Evolutionary conservation across 2,329 filamentous ascomycete genomes (phyloP).

Genomic region (Colletotrichum navitas): DNA sequence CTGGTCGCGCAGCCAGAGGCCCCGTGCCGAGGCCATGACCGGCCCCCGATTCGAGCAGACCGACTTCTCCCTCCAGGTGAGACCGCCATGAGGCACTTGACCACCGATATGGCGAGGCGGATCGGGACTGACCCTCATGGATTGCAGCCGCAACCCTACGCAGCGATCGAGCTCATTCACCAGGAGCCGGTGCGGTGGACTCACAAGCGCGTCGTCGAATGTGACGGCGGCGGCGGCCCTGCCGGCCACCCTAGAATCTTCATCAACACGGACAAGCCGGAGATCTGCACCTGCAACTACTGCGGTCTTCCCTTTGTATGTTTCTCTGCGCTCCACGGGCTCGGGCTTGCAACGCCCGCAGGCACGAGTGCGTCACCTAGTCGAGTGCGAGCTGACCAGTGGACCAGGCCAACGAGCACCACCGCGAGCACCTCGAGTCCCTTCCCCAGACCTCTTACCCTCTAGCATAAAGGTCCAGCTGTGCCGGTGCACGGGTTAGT

Average conservation of each 20-base stretch:
- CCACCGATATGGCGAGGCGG: neutral
- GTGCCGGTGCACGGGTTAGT: constrained; percentile 16
- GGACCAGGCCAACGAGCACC: constrained; percentile 85
- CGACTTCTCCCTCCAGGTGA: constrained; percentile 90
- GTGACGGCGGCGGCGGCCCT: constrained; percentile 92
- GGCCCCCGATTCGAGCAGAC: constrained; percentile 98
- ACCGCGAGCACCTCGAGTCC: constrained; percentile 86
- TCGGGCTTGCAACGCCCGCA: neutral
- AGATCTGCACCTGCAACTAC: constrained; percentile 92
- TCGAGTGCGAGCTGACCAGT: constrained; percentile 16
- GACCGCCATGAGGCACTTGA: constrained; percentile 46
- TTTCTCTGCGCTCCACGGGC: constrained; percentile 34
- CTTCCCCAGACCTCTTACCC: constrained; percentile 86
- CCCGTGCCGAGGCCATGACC: constrained; percentile 86
- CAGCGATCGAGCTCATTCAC: constrained; percentile 96
- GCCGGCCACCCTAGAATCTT: constrained; percentile 93
- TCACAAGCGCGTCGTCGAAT: constrained; percentile 83
- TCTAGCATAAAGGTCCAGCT: constrained; percentile 62
- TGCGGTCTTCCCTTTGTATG: constrained; percentile 94
- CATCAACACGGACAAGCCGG: constrained; percentile 98
- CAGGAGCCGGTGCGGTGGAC: constrained; percentile 95
- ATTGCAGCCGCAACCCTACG: constrained; percentile 82
- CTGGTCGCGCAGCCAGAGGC: constrained; percentile 90
- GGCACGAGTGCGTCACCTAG: too few relatives aligned
- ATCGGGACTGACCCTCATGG: constrained; percentile 1